A percentile compares a stretch with the other conserved stretches of the same genome.
Conservation (phyloP, 2,329 filamentous ascomycete species). For the Amphichorda felina region DNA sequence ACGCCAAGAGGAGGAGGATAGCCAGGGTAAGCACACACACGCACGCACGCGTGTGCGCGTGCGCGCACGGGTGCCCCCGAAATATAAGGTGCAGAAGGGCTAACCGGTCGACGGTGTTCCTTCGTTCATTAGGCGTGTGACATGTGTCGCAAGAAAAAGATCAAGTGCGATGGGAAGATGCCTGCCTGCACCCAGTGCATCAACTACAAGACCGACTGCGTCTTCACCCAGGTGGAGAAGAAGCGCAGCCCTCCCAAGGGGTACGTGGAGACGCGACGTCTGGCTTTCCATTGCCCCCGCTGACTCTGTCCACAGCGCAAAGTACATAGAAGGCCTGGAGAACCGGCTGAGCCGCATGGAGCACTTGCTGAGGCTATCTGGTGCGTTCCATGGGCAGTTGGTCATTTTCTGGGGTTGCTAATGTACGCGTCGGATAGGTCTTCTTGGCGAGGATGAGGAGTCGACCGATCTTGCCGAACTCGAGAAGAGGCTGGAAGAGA, state of each 20-base stretch:
- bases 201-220: conserved; percentile 96
- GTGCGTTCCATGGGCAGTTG: too few relatives aligned
- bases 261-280: conserved; percentile 33
- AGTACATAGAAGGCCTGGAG: conserved; percentile 95
- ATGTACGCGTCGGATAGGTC: conserved; percentile 30
- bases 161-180: conserved; percentile 95
- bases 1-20: conserved; percentile 81
- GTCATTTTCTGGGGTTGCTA: too few relatives aligned
- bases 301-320: conserved; percentile 48
- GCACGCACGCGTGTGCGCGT: neutral
- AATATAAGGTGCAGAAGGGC: neutral
- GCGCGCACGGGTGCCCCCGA: too few relatives aligned
- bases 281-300: neutral
- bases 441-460: conserved; percentile 76
- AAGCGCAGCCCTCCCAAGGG: conserved; percentile 95
- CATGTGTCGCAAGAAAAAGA: conserved; percentile 94
- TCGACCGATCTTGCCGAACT: conserved; percentile 80
- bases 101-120: neutral
- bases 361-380: conserved; percentile 74
- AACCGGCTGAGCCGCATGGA: conserved; percentile 96
- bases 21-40: conserved; percentile 48
- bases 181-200: conserved; percentile 91
- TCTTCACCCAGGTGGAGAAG: conserved; percentile 98
- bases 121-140: conserved; percentile 63
- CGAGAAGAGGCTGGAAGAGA: conserved; percentile 61